phyloP scores from a whole-genome alignment of 2,329 filamentous ascomycete genomes.

The Lojkania enalia region DNA sequence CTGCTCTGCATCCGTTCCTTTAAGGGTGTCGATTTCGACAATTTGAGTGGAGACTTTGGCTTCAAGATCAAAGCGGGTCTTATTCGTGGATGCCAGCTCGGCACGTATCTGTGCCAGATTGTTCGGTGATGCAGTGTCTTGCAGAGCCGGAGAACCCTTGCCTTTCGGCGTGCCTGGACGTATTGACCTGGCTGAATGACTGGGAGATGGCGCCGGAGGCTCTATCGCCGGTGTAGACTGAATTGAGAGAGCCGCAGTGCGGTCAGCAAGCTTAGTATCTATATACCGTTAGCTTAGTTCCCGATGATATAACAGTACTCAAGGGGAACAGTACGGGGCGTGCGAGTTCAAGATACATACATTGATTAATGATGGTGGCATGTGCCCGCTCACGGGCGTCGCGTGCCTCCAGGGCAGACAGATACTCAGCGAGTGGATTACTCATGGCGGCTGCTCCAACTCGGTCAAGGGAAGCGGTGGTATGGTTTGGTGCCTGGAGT shows the following conservation, averaged over 20 bases:
- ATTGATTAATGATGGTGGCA: conserved; percentile 74
- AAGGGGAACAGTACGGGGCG: neutral
- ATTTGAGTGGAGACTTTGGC: conserved; percentile 64
- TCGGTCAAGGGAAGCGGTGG: neutral
- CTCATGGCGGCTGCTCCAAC: conserved; percentile 53
- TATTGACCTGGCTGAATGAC: conserved; percentile 25
- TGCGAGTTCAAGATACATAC: conserved; percentile 55
- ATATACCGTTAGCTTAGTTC: conserved; percentile 18
- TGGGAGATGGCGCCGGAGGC: conserved; percentile 19
- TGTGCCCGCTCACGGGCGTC: conserved; percentile 70
- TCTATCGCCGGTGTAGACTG: conserved; percentile 23
- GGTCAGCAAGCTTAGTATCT: conserved; percentile 54
- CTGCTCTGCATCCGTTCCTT: conserved; percentile 63
- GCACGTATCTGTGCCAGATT: conserved; percentile 47
- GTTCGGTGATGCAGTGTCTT: conserved; percentile 19
- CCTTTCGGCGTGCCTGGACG: conserved; percentile 25
- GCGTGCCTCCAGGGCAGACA: conserved; percentile 70
- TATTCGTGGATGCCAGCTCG: conserved; percentile 77
- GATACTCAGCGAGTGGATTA: conserved; percentile 81
- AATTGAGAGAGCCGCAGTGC: conserved; percentile 39
- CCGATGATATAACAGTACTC: neutral
- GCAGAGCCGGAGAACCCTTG: conserved; percentile 19
- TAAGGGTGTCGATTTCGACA: conserved; percentile 66
- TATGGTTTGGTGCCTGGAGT: neutral
- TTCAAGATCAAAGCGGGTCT: conserved; percentile 70